These are phyloP conservation scores for Fagus sylvatica DNA, from an alignment of 306 rosid species.

Conservation along the genomic window DNA sequence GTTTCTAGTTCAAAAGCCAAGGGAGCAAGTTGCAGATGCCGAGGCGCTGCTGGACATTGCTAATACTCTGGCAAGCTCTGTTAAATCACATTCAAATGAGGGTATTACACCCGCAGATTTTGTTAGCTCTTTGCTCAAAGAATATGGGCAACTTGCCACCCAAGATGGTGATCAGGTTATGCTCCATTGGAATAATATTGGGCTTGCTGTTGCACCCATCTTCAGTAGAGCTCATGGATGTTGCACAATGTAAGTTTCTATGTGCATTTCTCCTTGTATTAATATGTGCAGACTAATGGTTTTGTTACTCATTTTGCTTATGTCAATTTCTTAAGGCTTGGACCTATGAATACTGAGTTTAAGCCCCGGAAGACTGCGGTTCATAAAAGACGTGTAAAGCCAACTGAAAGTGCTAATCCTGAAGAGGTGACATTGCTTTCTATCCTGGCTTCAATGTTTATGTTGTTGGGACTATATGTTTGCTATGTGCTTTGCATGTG, in stretches of 20 bases:
- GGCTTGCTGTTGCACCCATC: constrained; percentile 46
- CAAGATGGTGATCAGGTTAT: constrained; percentile 6
- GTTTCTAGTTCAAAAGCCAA: constrained; percentile 67
- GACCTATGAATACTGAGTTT: constrained; percentile 73
- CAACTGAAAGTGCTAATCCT: constrained; percentile 51
- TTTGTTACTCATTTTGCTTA: neutral
- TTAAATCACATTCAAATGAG: constrained; percentile 54
- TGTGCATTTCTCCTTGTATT: neutral
- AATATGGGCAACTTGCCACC: constrained; percentile 34
- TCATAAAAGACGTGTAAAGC: constrained; percentile 40
- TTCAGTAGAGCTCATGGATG: constrained; percentile 61
- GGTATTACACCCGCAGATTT: constrained; percentile 73
- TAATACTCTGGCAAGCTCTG: constrained; percentile 50
- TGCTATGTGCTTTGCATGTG: neutral
- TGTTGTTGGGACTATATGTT: neutral
- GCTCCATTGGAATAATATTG: constrained; percentile 57
- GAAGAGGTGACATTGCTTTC: constrained; percentile 50
- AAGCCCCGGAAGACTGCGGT: constrained; percentile 49
- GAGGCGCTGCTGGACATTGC: constrained; percentile 72
- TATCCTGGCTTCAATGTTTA: neutral
- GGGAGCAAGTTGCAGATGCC: constrained; percentile 87
- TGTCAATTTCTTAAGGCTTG: constrained; percentile 52
- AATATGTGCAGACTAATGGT: neutral
- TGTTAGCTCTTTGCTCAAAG: constrained; percentile 47
- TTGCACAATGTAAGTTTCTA: constrained; percentile 57